Evolutionary conservation across 139 green algal species (phyloP).

Genomic region (Coelastrella sp.): DNA sequence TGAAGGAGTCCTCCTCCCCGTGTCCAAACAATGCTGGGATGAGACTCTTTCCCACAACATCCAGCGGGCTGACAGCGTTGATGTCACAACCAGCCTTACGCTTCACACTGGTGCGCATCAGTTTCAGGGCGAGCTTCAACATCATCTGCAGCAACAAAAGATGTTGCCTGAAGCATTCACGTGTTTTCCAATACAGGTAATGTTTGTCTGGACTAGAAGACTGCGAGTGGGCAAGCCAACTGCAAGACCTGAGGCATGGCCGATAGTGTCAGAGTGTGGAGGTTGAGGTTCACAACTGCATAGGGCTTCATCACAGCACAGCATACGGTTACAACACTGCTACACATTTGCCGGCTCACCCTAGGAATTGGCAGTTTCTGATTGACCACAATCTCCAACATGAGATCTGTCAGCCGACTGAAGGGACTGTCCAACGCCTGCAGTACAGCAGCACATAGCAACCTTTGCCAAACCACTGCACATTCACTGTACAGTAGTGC

Average conservation of each 20-base stretch:
- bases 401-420: conserved; percentile 86
- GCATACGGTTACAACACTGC: background rate
- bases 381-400: conserved; percentile 90
- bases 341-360: background rate
- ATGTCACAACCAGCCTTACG: conserved; percentile 90
- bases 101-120: conserved; percentile 82
- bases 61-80: conserved; percentile 72
- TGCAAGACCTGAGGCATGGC: too few species aligned
- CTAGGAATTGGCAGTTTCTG: conserved; percentile 77
- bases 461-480: background rate
- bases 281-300: too few species aligned
- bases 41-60: conserved; percentile 66
- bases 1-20: conserved; percentile 86
- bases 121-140: conserved; percentile 73
- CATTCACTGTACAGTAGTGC: too few species aligned
- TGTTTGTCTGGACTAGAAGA: too few species aligned
- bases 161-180: too few species aligned
- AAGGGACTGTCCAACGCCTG: conserved; percentile 96
- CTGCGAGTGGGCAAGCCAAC: too few species aligned
- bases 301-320: too few species aligned
- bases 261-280: too few species aligned
- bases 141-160: conserved; percentile 34
- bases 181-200: too few species aligned
- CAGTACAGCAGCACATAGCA: background rate
- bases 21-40: conserved; percentile 97